Conservation (phyloP, 108 stramenopile species). For the Pseudonitzschia delicatissima region DNA sequence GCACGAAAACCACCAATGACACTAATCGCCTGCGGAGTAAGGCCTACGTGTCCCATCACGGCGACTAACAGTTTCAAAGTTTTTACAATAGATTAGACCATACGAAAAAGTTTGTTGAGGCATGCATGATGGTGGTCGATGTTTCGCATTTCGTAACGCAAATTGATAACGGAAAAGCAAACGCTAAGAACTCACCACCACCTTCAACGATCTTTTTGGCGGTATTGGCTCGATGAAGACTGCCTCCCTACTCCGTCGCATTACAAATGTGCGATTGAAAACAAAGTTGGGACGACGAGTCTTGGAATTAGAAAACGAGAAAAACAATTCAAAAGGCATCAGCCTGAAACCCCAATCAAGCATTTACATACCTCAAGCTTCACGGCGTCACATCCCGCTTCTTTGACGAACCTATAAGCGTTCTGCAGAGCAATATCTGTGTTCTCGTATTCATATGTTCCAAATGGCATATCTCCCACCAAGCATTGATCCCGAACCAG, state of each 20-base stretch:
- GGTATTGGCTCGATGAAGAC: slow-evolving; percentile 54
- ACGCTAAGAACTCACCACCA: slow-evolving; percentile 58
- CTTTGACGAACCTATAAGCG: slow-evolving; percentile 90
- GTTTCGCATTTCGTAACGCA: not conserved
- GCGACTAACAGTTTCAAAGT: slow-evolving; percentile 57
- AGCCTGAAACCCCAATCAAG: too few species aligned
- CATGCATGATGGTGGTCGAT: not conserved
- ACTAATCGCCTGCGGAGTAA: slow-evolving; percentile 95
- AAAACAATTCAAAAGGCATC: too few species aligned
- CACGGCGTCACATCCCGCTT: slow-evolving; percentile 88
- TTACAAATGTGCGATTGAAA: too few species aligned
- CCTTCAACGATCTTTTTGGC: slow-evolving; percentile 86
- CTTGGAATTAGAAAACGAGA: too few species aligned
- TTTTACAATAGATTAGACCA: not conserved
- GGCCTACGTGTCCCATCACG: slow-evolving; percentile 97
- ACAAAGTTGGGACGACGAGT: too few species aligned
- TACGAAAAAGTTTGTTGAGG: too few species aligned
- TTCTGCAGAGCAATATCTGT: slow-evolving; percentile 83
- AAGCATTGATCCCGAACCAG: slow-evolving; percentile 50
- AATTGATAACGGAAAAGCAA: not conserved
- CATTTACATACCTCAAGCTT: slow-evolving; percentile 86
- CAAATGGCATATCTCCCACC: slow-evolving; percentile 99
- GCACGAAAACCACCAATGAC: slow-evolving; percentile 97
- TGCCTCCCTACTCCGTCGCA: slow-evolving; percentile 57
- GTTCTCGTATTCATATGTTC: slow-evolving; percentile 89